phyloP scores from a whole-genome alignment of 306 rosid genomes.

The Sicyos edulis region DNA sequence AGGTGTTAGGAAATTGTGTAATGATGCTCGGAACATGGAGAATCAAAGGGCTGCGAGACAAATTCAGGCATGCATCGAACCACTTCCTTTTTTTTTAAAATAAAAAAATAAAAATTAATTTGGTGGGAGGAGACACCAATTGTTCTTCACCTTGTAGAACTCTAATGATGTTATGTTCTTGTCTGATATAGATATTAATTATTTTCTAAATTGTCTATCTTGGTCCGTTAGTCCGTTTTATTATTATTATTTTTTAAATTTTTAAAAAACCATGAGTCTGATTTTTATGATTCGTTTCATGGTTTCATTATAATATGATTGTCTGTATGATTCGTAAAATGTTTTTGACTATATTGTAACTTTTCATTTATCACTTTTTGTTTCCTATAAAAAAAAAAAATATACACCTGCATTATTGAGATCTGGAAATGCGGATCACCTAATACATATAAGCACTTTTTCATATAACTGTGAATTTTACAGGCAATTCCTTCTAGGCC shows the following conservation, averaged over 20 bases:
- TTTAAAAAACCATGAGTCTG: no score
- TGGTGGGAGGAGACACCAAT: background rate
- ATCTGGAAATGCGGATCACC: background rate
- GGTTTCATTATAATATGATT: background rate
- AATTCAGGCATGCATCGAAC: constrained; percentile 48
- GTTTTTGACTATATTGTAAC: no score
- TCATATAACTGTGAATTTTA: background rate
- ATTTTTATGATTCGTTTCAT: background rate
- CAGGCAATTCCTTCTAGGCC: constrained; percentile 48
- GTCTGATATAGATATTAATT: constrained; percentile 7
- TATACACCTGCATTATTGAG: background rate
- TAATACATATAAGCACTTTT: background rate
- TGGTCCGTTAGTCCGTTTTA: background rate
- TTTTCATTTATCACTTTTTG: no score
- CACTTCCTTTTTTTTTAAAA: background rate
- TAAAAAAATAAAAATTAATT: background rate
- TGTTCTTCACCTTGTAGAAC: background rate
- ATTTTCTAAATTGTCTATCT: background rate
- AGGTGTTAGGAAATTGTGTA: constrained; percentile 54
- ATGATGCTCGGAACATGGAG: constrained; percentile 38
- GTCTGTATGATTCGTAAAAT: background rate
- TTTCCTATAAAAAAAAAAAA: no score
- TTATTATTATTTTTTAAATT: no score
- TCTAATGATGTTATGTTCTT: constrained; percentile 2
- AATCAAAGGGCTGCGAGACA: constrained; percentile 38